Conservation (phyloP, 2,329 filamentous ascomycete species). For the Davidsoniella australis region DNA sequence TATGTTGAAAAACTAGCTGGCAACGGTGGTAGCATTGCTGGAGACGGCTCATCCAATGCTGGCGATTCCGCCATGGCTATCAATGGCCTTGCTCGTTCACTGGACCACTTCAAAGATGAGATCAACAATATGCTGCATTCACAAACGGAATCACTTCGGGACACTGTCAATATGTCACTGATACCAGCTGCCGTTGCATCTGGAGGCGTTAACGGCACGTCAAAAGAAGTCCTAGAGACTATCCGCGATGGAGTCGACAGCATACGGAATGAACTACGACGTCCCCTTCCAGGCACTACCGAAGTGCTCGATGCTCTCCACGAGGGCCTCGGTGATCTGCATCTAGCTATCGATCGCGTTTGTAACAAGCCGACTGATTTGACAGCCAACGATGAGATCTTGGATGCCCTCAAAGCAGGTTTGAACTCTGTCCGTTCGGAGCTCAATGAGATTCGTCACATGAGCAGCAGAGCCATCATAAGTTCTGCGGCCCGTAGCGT, state of each 20-base stretch:
- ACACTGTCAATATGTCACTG: slow-evolving; percentile 55
- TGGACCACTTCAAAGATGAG: slow-evolving; percentile 51
- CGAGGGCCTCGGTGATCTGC: slow-evolving; percentile 66
- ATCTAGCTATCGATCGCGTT: slow-evolving; percentile 59
- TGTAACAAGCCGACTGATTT: slow-evolving; percentile 66
- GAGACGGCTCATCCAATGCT: slow-evolving; percentile 20
- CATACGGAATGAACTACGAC: slow-evolving; percentile 58
- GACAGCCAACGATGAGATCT: slow-evolving; percentile 73
- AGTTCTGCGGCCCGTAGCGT: slow-evolving; percentile 35
- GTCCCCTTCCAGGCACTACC: slow-evolving; percentile 52
- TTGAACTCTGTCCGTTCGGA: slow-evolving; percentile 60
- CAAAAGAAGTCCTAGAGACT: slow-evolving; percentile 53
- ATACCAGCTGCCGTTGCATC: slow-evolving; percentile 34
- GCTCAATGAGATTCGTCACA: slow-evolving; percentile 59
- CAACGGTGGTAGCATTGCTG: slow-evolving; percentile 22
- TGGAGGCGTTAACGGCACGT: background rate
- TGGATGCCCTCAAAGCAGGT: slow-evolving; percentile 73
- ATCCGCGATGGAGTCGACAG: slow-evolving; percentile 56
- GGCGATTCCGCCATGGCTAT: slow-evolving; percentile 55
- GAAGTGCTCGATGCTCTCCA: slow-evolving; percentile 82
- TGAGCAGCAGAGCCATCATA: slow-evolving; percentile 32
- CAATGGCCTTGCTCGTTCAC: slow-evolving; percentile 28
- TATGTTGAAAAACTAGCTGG: slow-evolving; percentile 52
- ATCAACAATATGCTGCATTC: slow-evolving; percentile 56
- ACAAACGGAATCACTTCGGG: slow-evolving; percentile 68